Conservation (phyloP, 495 filamentous ascomycete genomes). For the Sabuloglossum arenarium region DNA sequence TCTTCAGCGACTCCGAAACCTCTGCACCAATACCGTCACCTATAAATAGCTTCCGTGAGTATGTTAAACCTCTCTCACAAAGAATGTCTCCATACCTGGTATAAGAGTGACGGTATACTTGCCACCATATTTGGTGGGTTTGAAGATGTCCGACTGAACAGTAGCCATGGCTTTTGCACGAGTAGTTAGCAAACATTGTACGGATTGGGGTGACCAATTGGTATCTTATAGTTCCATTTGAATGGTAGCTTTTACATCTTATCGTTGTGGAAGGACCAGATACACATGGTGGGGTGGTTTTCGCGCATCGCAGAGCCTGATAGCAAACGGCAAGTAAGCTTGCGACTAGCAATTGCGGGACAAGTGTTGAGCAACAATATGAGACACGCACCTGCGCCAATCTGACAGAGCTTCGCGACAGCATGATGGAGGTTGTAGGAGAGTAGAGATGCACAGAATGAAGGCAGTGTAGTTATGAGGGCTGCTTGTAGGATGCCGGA, state of each 20-base stretch:
- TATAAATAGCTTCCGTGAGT: constrained; percentile 14
- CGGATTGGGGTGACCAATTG: neutral
- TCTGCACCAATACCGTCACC: constrained; percentile 96
- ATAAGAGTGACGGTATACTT: constrained; percentile 99
- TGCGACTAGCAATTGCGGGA: neutral
- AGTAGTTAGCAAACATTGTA: neutral
- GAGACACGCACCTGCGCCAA: neutral
- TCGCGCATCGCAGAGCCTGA: constrained; percentile 2
- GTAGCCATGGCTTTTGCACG: constrained; percentile 30
- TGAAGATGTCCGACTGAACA: constrained; percentile 77
- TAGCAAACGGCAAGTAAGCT: neutral
- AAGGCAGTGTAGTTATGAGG: neutral
- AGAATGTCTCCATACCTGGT: constrained; percentile 36
- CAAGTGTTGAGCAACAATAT: neutral
- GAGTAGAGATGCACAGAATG: neutral
- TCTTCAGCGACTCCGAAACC: constrained; percentile 93
- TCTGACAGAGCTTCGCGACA: constrained; percentile 2
- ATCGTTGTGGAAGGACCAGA: neutral
- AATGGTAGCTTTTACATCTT: neutral
- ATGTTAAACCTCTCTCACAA: too few relatives aligned
- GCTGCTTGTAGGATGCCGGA: neutral
- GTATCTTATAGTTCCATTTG: neutral
- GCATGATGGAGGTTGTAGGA: neutral
- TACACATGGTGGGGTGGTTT: neutral
- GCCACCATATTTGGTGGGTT: constrained; percentile 96